A percentile compares a stretch with the other conserved stretches of the same genome.
These are phyloP conservation scores for Iris macrosiphon DNA, from an alignment of 106 monocot species.

Conservation along the genomic window DNA sequence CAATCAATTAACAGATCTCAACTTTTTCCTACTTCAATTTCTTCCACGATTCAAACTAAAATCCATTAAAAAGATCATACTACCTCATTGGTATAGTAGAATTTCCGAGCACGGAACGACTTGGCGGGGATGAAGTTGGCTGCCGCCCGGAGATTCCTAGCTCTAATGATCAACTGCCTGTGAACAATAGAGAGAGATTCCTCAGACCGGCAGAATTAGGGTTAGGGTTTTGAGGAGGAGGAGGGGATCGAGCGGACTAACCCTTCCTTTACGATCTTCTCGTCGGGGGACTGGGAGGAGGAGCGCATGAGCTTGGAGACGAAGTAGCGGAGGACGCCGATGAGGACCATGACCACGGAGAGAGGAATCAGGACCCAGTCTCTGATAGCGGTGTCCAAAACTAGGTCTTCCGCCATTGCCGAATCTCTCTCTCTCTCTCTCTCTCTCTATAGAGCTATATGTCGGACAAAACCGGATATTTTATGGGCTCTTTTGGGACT, in stretches of 20 bases:
- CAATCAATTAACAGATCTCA: too few relatives aligned
- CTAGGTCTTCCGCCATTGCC: slow-evolving; percentile 85
- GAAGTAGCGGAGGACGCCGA: slow-evolving; percentile 96
- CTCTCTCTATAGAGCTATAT: too few relatives aligned
- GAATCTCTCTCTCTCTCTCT: too few relatives aligned
- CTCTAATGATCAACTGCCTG: slow-evolving; percentile 30
- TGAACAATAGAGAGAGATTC: neutral
- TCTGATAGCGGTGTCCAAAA: slow-evolving; percentile 95
- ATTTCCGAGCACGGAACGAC: slow-evolving; percentile 14
- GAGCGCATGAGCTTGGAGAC: slow-evolving; percentile 96
- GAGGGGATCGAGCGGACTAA: neutral
- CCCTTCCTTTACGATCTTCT: slow-evolving; percentile 88
- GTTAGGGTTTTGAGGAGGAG: neutral
- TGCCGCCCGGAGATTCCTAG: slow-evolving; percentile 21
- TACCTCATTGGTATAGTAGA: slow-evolving; percentile 29
- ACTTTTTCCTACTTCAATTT: too few relatives aligned
- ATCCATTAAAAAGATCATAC: neutral
- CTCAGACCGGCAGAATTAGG: neutral
- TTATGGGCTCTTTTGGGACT: too few relatives aligned
- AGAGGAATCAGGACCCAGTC: slow-evolving; percentile 95
- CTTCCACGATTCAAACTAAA: too few relatives aligned
- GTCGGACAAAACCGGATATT: too few relatives aligned
- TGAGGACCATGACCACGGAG: slow-evolving; percentile 96
- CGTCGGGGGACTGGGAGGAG: slow-evolving; percentile 48
- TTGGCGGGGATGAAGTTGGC: slow-evolving; percentile 18